phyloP scores from a whole-genome alignment of 1,284 basidiomycete genomes.

The Exobasidium rhododendri region DNA sequence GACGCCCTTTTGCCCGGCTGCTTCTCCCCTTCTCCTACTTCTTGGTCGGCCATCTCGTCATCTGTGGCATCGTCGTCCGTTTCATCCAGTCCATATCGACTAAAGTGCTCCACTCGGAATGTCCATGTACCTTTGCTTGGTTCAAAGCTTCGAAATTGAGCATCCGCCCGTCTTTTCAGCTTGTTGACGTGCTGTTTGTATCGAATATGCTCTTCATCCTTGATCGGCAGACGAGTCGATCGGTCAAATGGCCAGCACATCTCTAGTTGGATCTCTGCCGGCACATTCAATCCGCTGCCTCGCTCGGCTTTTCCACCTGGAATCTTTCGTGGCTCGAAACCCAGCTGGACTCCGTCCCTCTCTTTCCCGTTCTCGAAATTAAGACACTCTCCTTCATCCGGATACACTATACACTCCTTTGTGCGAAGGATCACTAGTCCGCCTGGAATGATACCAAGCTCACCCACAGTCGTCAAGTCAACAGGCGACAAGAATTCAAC shows the following conservation, averaged over 20 bases:
- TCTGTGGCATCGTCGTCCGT: conserved; percentile 34
- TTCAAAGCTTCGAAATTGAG: conserved; percentile 79
- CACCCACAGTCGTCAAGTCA: conserved; percentile 80
- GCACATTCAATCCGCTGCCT: conserved; percentile 85
- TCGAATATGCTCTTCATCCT: conserved; percentile 71
- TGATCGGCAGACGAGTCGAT: conserved; percentile 83
- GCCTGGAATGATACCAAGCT: conserved; percentile 79
- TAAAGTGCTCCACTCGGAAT: conserved; percentile 88
- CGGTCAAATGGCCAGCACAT: conserved; percentile 88
- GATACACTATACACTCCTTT: conserved; percentile 89
- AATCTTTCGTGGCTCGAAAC: conserved; percentile 38
- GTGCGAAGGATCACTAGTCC: conserved; percentile 82
- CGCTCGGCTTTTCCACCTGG: conserved; percentile 61
- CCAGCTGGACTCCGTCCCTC: conserved; percentile 43
- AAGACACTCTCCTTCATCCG: conserved; percentile 61
- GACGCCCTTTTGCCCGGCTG: conserved; percentile 13
- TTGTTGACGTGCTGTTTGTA: conserved; percentile 73
- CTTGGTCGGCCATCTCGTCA: conserved; percentile 18
- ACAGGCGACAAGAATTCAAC: conserved; percentile 82
- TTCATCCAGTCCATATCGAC: conserved; percentile 54
- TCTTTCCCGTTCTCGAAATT: conserved; percentile 44
- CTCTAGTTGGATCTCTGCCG: conserved; percentile 73
- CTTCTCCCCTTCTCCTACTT: background rate
- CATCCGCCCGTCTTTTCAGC: conserved; percentile 78
- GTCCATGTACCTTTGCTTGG: conserved; percentile 81